These are phyloP conservation scores for Agarophyton chilense DNA, from an alignment of 23 red algal genomes.

Conservation along the genomic window DNA sequence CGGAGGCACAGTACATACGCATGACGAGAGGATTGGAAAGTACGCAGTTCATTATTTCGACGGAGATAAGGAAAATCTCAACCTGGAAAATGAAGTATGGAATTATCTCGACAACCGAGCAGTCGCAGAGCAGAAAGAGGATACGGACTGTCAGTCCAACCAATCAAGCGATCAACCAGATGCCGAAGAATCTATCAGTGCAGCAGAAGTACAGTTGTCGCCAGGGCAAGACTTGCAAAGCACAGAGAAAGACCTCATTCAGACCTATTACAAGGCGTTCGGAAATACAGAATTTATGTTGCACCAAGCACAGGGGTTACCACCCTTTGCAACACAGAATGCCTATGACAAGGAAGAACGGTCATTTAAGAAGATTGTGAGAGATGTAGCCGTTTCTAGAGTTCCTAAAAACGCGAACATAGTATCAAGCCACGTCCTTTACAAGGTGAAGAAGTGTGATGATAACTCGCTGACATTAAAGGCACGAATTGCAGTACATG, in stretches of 20 bases:
- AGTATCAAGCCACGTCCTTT: slow-evolving; percentile 37
- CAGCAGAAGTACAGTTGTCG: not conserved
- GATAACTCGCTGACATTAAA: slow-evolving; percentile 27
- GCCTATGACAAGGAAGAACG: slow-evolving; percentile 28
- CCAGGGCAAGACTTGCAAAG: slow-evolving; percentile 14
- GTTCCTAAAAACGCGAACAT: slow-evolving; percentile 35
- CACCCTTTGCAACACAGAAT: slow-evolving; percentile 23
- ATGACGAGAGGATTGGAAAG: not conserved
- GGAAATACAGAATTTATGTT: slow-evolving; percentile 22
- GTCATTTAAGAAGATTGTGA: slow-evolving; percentile 56
- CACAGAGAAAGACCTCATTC: slow-evolving; percentile 3
- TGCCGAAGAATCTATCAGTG: too few species aligned
- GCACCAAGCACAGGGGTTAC: slow-evolving; percentile 16
- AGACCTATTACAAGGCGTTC: slow-evolving; percentile 33
- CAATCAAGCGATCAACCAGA: not conserved
- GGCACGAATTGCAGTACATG: slow-evolving; percentile 28
- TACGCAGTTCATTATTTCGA: slow-evolving; percentile 3
- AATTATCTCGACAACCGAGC: too few species aligned
- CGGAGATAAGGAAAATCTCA: slow-evolving; percentile 10
- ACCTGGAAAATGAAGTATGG: not conserved
- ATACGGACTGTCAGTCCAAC: too few species aligned
- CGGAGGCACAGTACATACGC: not conserved
- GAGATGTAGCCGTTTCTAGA: not conserved
- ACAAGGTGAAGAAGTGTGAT: slow-evolving; percentile 41
- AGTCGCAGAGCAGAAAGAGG: too few species aligned